Evolutionary conservation across 106 monocot species (phyloP).

Genomic region (Agapanthus africanus): DNA sequence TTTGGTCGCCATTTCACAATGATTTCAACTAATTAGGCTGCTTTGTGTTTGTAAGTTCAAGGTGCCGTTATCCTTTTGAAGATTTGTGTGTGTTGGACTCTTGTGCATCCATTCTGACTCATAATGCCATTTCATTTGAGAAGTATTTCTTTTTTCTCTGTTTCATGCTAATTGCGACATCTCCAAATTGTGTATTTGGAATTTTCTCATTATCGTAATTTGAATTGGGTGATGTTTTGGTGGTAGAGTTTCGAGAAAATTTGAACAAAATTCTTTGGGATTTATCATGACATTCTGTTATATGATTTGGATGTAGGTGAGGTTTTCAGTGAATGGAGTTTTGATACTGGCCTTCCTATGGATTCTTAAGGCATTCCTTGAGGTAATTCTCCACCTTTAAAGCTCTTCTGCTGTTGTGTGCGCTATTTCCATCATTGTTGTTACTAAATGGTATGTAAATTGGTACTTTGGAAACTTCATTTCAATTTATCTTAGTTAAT

Average conservation of each 20-base stretch:
- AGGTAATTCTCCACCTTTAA: constrained; percentile 36
- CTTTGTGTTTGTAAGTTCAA: no score
- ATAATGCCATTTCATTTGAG: no score
- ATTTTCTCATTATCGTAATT: background rate
- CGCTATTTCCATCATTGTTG: background rate
- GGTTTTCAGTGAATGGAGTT: constrained; percentile 84
- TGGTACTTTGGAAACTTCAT: background rate
- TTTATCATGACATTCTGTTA: no score
- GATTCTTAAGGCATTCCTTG: constrained; percentile 91
- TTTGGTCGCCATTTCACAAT: no score
- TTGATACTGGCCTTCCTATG: constrained; percentile 77
- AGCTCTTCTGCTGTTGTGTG: background rate
- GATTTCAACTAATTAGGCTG: no score
- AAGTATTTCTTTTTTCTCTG: background rate
- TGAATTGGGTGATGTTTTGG: background rate
- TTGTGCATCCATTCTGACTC: no score
- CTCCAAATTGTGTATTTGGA: background rate
- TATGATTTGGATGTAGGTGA: constrained; percentile 38
- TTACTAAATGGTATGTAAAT: background rate
- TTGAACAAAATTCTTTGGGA: no score
- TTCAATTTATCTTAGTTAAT: background rate
- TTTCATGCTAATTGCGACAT: no score
- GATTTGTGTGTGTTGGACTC: no score
- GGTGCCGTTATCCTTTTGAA: no score
- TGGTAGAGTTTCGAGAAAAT: no score